Percentiles rank a stretch among this genome's conserved stretches.
Evolutionary conservation across 495 filamentous ascomycete genomes (phyloP).

Genomic region (Trypethelium eluteriae): DNA sequence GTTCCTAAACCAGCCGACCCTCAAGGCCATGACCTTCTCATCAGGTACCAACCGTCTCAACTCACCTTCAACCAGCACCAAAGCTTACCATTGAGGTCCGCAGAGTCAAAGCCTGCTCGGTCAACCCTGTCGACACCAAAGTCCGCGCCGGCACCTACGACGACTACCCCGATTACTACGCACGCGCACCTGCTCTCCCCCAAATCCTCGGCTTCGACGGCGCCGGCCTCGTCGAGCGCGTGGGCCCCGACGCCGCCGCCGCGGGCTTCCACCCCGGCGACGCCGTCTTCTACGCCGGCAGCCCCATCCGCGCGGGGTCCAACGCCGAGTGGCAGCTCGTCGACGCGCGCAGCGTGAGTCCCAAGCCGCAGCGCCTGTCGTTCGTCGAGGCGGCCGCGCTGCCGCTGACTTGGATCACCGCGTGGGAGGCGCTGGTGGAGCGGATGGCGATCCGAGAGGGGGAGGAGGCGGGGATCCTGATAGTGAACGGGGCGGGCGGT

Average conservation of each 20-base stretch:
- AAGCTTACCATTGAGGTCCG: neutral
- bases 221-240: constrained; percentile 21
- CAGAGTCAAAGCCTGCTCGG: constrained; percentile 28
- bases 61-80: neutral
- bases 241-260: constrained; percentile 20
- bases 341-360: constrained; percentile 22
- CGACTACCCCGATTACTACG: constrained; percentile 35
- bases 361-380: constrained; percentile 29
- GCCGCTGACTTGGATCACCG: constrained; percentile 36
- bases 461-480: constrained; percentile 32
- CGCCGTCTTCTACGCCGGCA: constrained; percentile 33
- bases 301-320: constrained; percentile 29
- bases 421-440: constrained; percentile 36
- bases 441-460: constrained; percentile 30
- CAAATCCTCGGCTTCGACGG: constrained; percentile 32
- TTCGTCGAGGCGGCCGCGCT: constrained; percentile 32
- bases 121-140: constrained; percentile 36
- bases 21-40: constrained; percentile 28
- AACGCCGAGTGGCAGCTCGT: constrained; percentile 31
- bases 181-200: constrained; percentile 21
- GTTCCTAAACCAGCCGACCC: constrained; percentile 26
- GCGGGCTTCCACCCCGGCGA: constrained; percentile 29
- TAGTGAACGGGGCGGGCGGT: constrained; percentile 29
- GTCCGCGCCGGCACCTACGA: constrained; percentile 33
- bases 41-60: constrained; percentile 21